Evolutionary conservation across 2,329 filamentous ascomycete genomes (phyloP), one percentile per base, ranked within the genome.

Genomic region (Sporothrix pallida): DNA sequence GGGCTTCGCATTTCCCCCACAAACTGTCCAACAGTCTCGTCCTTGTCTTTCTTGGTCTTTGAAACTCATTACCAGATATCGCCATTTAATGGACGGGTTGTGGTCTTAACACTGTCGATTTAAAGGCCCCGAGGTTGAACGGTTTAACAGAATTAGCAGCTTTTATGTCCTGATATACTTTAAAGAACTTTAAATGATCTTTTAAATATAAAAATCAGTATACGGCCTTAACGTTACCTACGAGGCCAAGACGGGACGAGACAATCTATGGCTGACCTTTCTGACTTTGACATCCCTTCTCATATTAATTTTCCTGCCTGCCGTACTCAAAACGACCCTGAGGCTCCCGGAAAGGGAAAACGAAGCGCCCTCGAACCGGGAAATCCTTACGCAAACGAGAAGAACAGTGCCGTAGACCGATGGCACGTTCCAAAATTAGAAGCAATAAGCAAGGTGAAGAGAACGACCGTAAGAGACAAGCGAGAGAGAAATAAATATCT

Each of bases 371-470:
- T 44, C 13, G 5, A 56, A 42, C 26, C 23, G 37, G 48, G 44
- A 56, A 9, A 44, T 12, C 2, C 13, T 26, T 13, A 15, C 12
- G 31, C 20, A n/a, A 15, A 50, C 5, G 5, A 17, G 23, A 31
- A 60, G 68, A 9, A 56, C 68, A 71, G 68, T 60, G 50, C 31
- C 37, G 52, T 37, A 54, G 31, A 44, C 46, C 9, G 13, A 71
- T 44, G 54, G n/a, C 15, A 20, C 5, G 20, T 50, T 71, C 54
- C 42, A 71, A 71, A 71, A 17, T 62, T 63, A 71, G 70, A 71
- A 17, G 17, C 12, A 42, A 23, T 20, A 15, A 37, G 12, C 65
- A 54, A 70, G 68, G 68, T 50, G 44, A 67, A 67, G 23, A 9
- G 6, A 26, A 58, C 26, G 6, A 6, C 23, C 31, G 56, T 5